A percentile compares a stretch with the other conserved stretches of the same genome.
Evolutionary conservation across 106 monocot species (phyloP).

Genomic region (Apostasia shenzhenica): DNA sequence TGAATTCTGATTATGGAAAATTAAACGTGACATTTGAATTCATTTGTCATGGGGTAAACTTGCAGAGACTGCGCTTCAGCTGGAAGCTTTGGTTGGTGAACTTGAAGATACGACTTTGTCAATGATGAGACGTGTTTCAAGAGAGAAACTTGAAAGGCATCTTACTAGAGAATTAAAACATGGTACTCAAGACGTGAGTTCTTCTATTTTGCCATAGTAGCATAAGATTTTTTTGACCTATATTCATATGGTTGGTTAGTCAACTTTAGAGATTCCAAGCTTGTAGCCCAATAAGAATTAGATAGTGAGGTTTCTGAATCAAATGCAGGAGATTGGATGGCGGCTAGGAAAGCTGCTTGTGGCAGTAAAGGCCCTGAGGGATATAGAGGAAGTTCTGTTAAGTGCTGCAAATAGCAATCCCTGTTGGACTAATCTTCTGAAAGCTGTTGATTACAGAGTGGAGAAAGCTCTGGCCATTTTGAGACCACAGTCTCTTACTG

Average conservation of each 20-base stretch:
- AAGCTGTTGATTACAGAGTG: constrained; percentile 65
- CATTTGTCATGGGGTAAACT: constrained; percentile 3
- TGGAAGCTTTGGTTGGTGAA: constrained; percentile 70
- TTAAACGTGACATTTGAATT: not conserved
- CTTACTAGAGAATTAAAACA: constrained; percentile 12
- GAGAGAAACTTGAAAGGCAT: constrained; percentile 6
- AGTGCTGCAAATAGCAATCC: constrained; percentile 17
- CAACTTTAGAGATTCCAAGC: not conserved
- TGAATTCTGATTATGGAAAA: no score
- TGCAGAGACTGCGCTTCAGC: constrained; percentile 57
- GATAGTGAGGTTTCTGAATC: not conserved
- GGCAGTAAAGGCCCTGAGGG: constrained; percentile 38
- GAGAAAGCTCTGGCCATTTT: constrained; percentile 42
- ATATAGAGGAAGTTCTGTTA: constrained; percentile 46
- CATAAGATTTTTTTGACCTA: no score
- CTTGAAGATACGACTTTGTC: constrained; percentile 66
- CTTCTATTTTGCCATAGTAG: not conserved
- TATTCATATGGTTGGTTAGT: not conserved
- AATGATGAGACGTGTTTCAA: constrained; percentile 35
- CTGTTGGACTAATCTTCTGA: constrained; percentile 42
- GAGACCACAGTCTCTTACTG: constrained; percentile 50
- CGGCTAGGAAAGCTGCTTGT: constrained; percentile 43
- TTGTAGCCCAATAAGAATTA: not conserved
- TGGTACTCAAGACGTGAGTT: constrained; percentile 16
- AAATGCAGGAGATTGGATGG: constrained; percentile 29